A percentile compares a stretch with the other conserved stretches of the same genome.
Evolutionary conservation across 2,329 filamentous ascomycete genomes (phyloP).

Genomic region (Ascosphaera pollenicola): DNA sequence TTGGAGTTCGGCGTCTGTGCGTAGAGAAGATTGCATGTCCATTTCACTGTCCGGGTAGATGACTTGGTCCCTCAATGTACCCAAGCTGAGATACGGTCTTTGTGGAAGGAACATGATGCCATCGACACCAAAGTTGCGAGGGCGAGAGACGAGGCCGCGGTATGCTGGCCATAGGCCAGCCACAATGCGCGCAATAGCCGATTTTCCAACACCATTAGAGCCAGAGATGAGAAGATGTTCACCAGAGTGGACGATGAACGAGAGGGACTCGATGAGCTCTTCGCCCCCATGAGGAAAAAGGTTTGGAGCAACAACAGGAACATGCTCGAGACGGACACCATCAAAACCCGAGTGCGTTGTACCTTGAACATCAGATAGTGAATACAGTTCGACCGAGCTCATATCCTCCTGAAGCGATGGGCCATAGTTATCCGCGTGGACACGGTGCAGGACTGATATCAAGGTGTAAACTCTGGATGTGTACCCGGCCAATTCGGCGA

Average conservation of each 20-base stretch:
- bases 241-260: slow-evolving; percentile 70
- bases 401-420: slow-evolving; percentile 29
- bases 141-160: slow-evolving; percentile 71
- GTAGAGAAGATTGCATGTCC: slow-evolving; percentile 70
- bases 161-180: slow-evolving; percentile 94
- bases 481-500: slow-evolving; percentile 86
- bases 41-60: slow-evolving; percentile 92
- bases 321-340: slow-evolving; percentile 77
- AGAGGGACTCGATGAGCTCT: slow-evolving; percentile 70
- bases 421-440: slow-evolving; percentile 76
- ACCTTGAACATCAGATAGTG: slow-evolving; percentile 74
- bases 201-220: slow-evolving; percentile 87
- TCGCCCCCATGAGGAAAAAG: slow-evolving; percentile 82
- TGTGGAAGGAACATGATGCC: slow-evolving; percentile 99
- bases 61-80: slow-evolving; percentile 86
- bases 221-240: slow-evolving; percentile 91
- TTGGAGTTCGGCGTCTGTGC: slow-evolving; percentile 57
- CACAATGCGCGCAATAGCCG: slow-evolving; percentile 63
- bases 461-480: slow-evolving; percentile 91
- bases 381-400: slow-evolving; percentile 58
- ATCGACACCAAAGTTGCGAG: slow-evolving; percentile 57
- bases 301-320: slow-evolving; percentile 74
- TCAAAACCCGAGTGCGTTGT: slow-evolving; percentile 91
- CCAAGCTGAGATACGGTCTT: slow-evolving; percentile 73
- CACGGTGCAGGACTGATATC: slow-evolving; percentile 81